Conservation (phyloP, 2,329 filamentous ascomycete genomes). For the Fusarium sp. region DNA sequence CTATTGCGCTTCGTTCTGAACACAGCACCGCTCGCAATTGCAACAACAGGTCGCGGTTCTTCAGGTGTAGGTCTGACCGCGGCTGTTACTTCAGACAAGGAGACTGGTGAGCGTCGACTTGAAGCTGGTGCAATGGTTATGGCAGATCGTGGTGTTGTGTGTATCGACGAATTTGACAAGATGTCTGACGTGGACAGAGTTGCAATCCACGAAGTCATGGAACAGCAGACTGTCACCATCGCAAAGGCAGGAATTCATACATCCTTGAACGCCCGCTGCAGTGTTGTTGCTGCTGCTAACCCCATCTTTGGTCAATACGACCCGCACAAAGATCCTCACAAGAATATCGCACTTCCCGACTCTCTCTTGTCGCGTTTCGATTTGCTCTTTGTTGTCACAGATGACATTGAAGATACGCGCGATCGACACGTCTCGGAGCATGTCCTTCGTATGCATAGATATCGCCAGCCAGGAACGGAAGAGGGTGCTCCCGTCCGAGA, state of each 20-base stretch:
- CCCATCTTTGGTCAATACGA: slow-evolving; percentile 99
- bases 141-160: slow-evolving; percentile 94
- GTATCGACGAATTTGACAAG: slow-evolving; percentile 99
- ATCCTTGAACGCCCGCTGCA: slow-evolving; percentile 94
- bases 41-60: slow-evolving; percentile 94
- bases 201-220: slow-evolving; percentile 99
- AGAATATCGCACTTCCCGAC: slow-evolving; percentile 97
- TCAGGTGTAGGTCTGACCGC: slow-evolving; percentile 98
- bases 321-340: slow-evolving; percentile 97
- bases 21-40: slow-evolving; percentile 94
- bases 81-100: slow-evolving; percentile 95
- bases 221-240: slow-evolving; percentile 99
- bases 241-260: slow-evolving; percentile 99
- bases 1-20: slow-evolving; percentile 96
- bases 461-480: slow-evolving; percentile 90
- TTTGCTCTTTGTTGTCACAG: slow-evolving; percentile 95
- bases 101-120: slow-evolving; percentile 92
- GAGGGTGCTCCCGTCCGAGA: slow-evolving; percentile 96
- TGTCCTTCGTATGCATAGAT: slow-evolving; percentile 95
- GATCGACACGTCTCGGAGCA: slow-evolving; percentile 95
- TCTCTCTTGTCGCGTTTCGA: slow-evolving; percentile 98
- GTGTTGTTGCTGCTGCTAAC: slow-evolving; percentile 95
- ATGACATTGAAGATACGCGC: slow-evolving; percentile 94
- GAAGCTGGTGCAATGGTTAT: slow-evolving; percentile 99
- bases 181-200: slow-evolving; percentile 99